Evolutionary conservation across 2,329 filamentous ascomycete species (phyloP), one percentile per base, ranked within the genome.

Genomic region (Talaromyces marneffei): DNA sequence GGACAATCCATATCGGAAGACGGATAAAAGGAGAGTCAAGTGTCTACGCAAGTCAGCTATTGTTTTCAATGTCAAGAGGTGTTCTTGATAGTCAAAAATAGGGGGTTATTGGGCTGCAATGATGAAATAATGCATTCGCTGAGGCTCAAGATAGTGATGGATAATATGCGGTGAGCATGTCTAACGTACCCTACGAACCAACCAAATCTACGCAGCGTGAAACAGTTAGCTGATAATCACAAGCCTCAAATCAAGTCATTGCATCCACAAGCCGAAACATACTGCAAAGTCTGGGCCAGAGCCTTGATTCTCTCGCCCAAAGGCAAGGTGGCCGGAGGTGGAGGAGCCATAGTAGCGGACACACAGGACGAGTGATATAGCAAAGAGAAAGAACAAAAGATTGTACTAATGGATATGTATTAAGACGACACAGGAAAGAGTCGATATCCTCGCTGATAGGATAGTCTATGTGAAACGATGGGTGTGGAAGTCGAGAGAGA

Each of bases 251-350:
- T 20, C 10, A 35, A 52, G 20, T 31, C 35, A 54, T 31, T 31
- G 39, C 48, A 46, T 25, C 31, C 27, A 33, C 16, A 8, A 57
- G 12, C 8, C 14, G 18, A 44, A 52, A 89, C 93, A 69, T 75
- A 99, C 82, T 97, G 94, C 68, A 97, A 82, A 50, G 92, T 97
- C 77, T 96, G 87, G 67, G 88, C 92, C 68, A 97, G 83, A 68
- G 85, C 82, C 70, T 91, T 78, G 63, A 96, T 79, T 72, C 92
- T 85, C 80, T 94, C 87, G 72, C 80, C 78, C 70, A 94, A 81
- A 74, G 91, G 87, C 76, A 89, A 77, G 69, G 79, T 83, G 62
- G 88, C 79, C 62, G 87, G 80, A 66, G 89, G 88, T 76, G 89
- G 88, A 79, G 90, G 88, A 78, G 90, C 85, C 87, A 90, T 90